phyloP scores from a whole-genome alignment of 2,329 filamentous ascomycete genomes.

The Monosporascus sp. region DNA sequence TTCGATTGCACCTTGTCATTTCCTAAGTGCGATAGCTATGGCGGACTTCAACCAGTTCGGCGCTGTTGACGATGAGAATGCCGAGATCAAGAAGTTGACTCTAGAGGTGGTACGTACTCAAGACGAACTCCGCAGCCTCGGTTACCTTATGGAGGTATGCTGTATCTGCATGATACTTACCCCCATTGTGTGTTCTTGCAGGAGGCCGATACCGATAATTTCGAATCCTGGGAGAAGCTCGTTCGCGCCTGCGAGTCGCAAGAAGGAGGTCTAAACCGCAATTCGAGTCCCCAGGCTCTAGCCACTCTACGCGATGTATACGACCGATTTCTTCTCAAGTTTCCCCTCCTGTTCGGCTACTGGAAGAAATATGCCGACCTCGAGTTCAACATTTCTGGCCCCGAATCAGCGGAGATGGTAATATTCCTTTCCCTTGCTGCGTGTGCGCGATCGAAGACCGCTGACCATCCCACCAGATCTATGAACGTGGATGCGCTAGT shows the following conservation, averaged over 20 bases:
- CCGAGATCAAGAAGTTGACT: slow-evolving; percentile 74
- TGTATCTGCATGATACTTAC: slow-evolving; percentile 4
- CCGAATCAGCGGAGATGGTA: slow-evolving; percentile 96
- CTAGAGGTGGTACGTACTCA: slow-evolving; percentile 63
- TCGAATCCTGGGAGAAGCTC: slow-evolving; percentile 91
- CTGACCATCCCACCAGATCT: slow-evolving; percentile 57
- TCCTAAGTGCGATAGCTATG: slow-evolving; percentile 39
- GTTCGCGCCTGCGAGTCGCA: slow-evolving; percentile 76
- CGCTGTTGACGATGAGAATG: slow-evolving; percentile 73
- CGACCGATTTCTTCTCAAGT: slow-evolving; percentile 89
- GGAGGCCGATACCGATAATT: slow-evolving; percentile 76
- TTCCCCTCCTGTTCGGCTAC: slow-evolving; percentile 93
- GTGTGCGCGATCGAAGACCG: not conserved
- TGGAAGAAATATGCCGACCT: slow-evolving; percentile 99
- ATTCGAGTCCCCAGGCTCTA: slow-evolving; percentile 91
- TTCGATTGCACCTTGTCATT: not conserved
- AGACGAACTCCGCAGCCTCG: not conserved
- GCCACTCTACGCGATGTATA: slow-evolving; percentile 81
- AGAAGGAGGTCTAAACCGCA: slow-evolving; percentile 91
- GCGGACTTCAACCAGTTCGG: slow-evolving; percentile 66
- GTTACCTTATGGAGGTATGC: not conserved
- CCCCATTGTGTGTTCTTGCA: slow-evolving; percentile 22
- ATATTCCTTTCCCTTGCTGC: not conserved
- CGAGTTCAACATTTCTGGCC: slow-evolving; percentile 94
- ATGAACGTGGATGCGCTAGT: slow-evolving; percentile 90